Base-by-base conservation (phyloP, 2,329 filamentous ascomycete genomes). In the Xylariaceae sp. region DNA sequence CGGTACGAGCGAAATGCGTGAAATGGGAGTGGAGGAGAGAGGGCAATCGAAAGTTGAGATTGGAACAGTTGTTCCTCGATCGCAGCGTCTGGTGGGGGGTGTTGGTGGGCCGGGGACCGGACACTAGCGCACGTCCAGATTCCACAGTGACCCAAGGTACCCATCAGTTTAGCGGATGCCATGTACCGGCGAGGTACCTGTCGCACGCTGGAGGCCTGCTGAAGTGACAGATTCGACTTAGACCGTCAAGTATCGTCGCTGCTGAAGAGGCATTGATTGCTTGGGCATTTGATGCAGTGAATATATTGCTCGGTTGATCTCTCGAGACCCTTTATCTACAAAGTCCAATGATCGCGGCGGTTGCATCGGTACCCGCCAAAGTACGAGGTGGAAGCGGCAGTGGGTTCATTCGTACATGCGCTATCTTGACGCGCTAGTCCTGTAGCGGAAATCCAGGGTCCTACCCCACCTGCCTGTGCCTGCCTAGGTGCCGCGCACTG, bases 51-150 rank as follows among this genome's bases (percentile, higher is more conserved):
- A 59, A 53, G 50, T 53, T 49, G 50, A 61, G 58, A 64, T 64
- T 54, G 50, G 41, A 47, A 45, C 59, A 64, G 56, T 59, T 51
- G 55, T 57, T 41, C 56, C 60, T 61, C 65, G 66, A 68, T 68
- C 65, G 44, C 60, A 37, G 55, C 53, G 56, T n/a, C 48, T 17
- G 35, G 57, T 63, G 59, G 61, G 52, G 55, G 47, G 39, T 51
- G 44, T 51, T 50, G 64, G 49, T 57, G 55, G 65, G 66, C 67
- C 66, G 66, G 59, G 59, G 23, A 23, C 66, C 55, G 56, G 51
- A 60, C 61, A 61, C 59, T 64, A 41, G 37, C 23, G 23, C 23
- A 30, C 23, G 23, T 30, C 23, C 23, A 30, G 23, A 30, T 30
- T 4, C 23, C 23, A 30, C 23, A 30, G 23, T 30, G 23, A 30